Percentiles rank a stretch among this genome's conserved stretches.
These are phyloP conservation scores for Russula virescens DNA, from an alignment of 768 basidiomycete genomes.

Conservation along the genomic window DNA sequence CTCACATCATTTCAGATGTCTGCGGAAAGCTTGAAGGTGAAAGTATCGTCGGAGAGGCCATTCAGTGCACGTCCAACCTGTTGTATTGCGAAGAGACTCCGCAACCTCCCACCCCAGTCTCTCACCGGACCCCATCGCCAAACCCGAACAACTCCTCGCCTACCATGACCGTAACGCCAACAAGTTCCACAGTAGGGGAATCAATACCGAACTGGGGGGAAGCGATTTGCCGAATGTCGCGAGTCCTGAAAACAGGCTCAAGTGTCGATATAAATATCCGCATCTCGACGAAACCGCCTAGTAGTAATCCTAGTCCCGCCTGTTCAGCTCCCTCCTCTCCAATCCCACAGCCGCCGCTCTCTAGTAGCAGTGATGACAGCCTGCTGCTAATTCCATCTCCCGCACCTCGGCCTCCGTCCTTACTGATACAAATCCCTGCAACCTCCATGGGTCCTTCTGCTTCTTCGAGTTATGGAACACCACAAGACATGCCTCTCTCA, in stretches of 20 bases:
- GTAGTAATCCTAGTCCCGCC: background rate
- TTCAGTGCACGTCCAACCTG: background rate
- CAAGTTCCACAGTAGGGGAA: background rate
- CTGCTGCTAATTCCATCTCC: background rate
- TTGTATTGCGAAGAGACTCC: background rate
- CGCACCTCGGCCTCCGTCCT: no score
- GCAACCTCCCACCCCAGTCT: background rate
- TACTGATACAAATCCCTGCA: background rate
- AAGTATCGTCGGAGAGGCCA: background rate
- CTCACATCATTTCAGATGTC: constrained; percentile 1
- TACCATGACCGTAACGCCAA: background rate
- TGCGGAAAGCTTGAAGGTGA: constrained; percentile 5
- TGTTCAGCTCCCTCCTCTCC: background rate
- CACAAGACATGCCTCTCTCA: background rate
- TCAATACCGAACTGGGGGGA: background rate
- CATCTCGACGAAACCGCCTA: background rate
- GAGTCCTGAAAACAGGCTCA: background rate
- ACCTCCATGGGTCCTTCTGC: background rate
- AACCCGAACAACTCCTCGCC: background rate
- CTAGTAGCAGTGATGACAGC: background rate
- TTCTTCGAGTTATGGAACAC: background rate
- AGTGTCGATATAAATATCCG: background rate
- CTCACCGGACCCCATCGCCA: background rate
- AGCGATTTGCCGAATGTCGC: background rate
- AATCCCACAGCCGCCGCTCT: no score